Percentiles rank a stretch among this genome's conserved stretches.
Conservation (phyloP, 495 filamentous ascomycete genomes). For the Podospora pseudocomata region DNA sequence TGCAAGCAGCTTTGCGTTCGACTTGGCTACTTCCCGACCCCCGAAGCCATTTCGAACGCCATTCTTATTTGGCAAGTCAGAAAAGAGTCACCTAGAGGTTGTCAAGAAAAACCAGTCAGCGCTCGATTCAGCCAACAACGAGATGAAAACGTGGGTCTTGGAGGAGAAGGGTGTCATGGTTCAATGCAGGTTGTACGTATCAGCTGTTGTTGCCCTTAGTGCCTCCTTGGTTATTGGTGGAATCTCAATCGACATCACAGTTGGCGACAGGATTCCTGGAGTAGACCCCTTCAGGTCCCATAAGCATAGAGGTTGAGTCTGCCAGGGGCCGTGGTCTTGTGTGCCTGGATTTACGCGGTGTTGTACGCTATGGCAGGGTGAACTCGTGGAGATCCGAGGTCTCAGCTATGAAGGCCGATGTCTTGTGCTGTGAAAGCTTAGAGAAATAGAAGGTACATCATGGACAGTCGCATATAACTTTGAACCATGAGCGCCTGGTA, state of each 20-base stretch:
- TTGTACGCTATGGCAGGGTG: background rate
- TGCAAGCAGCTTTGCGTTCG: background rate
- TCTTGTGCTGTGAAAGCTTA: no score
- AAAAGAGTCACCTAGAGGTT: background rate
- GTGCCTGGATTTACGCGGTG: background rate
- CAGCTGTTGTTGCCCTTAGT: background rate
- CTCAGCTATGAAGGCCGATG: no score
- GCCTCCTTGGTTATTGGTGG: slow-evolving; percentile 13
- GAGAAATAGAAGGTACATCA: no score
- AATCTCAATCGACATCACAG: slow-evolving; percentile 22
- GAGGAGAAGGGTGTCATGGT: slow-evolving; percentile 6
- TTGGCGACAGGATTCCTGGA: slow-evolving; percentile 24
- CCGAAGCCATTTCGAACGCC: background rate
- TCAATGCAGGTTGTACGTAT: slow-evolving; percentile 7
- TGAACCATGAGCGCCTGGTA: no score
- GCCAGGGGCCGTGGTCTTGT: background rate
- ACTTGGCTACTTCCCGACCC: background rate
- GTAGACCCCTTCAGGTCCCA: slow-evolving; percentile 38
- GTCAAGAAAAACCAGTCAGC: background rate
- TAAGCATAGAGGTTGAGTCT: slow-evolving; percentile 29
- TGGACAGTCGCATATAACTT: no score
- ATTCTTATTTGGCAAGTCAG: background rate
- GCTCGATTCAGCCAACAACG: background rate
- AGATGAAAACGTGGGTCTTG: slow-evolving; percentile 3
- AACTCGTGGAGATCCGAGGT: no score